These are phyloP conservation scores for Selenicereus undatus DNA, from an alignment of 148 eudicot genomes.

Conservation along the genomic window DNA sequence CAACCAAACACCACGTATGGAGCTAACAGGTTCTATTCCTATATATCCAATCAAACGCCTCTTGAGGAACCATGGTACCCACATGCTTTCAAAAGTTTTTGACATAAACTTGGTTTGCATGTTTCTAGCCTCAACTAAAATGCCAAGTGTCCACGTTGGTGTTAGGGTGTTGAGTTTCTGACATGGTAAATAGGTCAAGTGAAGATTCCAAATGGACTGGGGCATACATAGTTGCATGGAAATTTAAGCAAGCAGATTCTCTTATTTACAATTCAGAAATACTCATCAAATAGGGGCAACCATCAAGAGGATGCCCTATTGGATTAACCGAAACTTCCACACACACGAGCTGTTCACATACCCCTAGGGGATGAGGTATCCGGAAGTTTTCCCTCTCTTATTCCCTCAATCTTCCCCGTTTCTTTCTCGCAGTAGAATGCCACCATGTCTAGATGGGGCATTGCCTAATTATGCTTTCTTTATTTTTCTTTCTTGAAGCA, in stretches of 20 bases:
- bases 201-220: no score
- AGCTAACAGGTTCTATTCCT: no score
- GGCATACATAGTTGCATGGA: background rate
- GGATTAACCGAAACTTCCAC: background rate
- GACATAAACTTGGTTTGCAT: background rate
- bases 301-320: background rate
- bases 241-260: no score
- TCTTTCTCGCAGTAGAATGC: background rate
- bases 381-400: background rate
- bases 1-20: no score
- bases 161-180: background rate
- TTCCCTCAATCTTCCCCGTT: background rate
- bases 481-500: background rate
- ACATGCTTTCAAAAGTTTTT: background rate
- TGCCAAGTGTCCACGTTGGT: no score
- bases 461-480: background rate
- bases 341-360: background rate
- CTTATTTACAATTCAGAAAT: no score
- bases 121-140: background rate
- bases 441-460: background rate
- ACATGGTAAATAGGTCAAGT: no score
- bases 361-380: background rate
- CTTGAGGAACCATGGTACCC: background rate
- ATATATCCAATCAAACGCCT: no score
- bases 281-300: background rate